Conservation (phyloP, 768 basidiomycete genomes). For the Agaricus blazei region DNA sequence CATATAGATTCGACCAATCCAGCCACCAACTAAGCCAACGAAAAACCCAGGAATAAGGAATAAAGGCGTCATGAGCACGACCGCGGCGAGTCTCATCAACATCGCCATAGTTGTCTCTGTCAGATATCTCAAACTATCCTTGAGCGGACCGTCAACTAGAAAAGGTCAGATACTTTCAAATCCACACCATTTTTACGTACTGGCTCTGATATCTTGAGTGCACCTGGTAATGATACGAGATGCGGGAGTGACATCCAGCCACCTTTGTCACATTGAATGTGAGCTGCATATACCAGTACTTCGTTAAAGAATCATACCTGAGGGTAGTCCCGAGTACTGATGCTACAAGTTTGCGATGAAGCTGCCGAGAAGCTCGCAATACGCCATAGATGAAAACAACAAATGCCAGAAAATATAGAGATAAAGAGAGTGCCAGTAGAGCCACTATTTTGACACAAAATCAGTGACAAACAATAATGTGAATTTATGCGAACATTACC, state of each 20-base stretch:
- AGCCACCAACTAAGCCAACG: slow-evolving; percentile 14
- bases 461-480: background rate
- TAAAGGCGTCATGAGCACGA: slow-evolving; percentile 36
- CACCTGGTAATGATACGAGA: slow-evolving; percentile 56
- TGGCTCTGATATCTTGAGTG: slow-evolving; percentile 55
- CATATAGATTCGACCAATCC: slow-evolving; percentile 34
- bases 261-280: slow-evolving; percentile 27
- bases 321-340: slow-evolving; percentile 56
- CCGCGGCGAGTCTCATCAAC: slow-evolving; percentile 35
- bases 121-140: slow-evolving; percentile 23
- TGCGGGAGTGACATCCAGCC: slow-evolving; percentile 35
- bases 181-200: slow-evolving; percentile 10
- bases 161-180: background rate
- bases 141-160: slow-evolving; percentile 42
- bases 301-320: slow-evolving; percentile 28
- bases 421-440: slow-evolving; percentile 8
- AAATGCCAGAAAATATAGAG: slow-evolving; percentile 29
- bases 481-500: slow-evolving; percentile 4
- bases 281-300: background rate
- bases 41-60: slow-evolving; percentile 28
- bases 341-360: slow-evolving; percentile 47
- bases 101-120: slow-evolving; percentile 27
- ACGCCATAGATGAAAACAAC: slow-evolving; percentile 39
- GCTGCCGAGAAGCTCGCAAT: slow-evolving; percentile 45
- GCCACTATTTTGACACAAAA: background rate